Evolutionary conservation across 352 stramenopile genomes (phyloP), one percentile per base, ranked within the genome.

Genomic region (Phytophthora quininea): DNA sequence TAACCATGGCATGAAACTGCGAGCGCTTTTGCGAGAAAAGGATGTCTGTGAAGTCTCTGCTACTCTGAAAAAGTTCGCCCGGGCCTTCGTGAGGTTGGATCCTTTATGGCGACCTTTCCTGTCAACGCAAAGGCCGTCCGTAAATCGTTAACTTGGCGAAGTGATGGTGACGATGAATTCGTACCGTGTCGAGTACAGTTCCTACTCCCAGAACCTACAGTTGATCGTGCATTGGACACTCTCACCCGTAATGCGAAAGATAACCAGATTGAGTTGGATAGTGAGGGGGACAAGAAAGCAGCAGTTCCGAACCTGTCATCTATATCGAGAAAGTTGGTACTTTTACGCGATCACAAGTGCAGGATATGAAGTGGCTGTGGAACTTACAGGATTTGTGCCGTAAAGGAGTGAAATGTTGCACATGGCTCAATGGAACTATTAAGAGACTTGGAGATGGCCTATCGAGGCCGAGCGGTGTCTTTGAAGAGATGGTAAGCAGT

Each of bases 281-380:
- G 8, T 10, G 58, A 58, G 19, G 56, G 56, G 0, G 46, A 50
- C 27, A 48, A 19, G n/a, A 10, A 40, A 40, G 2, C 4, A n/a
- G 1, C 15, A 54, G n/a, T n/a, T n/a, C n/a, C 7, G 46, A 6
- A 35, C 42, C 31, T 9, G 46, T 56, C 3, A 24, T 63, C 5
- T 32, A 12, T n/a, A 51, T 63, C 30, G 12, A 63, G 55, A 55
- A 48, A 35, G 48, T 63, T 24, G 33, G 46, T 38, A 56, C 4
- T 14, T 53, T 38, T 30, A 47, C 27, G 0, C 37, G 31, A 59
- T 30, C 40, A 29, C 40, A 60, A 40, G 8, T 66, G 38, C 30
- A 61, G 31, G 35, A 4, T 33, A 67, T 67, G 51, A 67, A 61
- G 35, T 67, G 50, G 42, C 4, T 67, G n/a, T 61, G 59, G 51